phyloP scores from a whole-genome alignment of 768 basidiomycete genomes.

The Tulasnella sp. region DNA sequence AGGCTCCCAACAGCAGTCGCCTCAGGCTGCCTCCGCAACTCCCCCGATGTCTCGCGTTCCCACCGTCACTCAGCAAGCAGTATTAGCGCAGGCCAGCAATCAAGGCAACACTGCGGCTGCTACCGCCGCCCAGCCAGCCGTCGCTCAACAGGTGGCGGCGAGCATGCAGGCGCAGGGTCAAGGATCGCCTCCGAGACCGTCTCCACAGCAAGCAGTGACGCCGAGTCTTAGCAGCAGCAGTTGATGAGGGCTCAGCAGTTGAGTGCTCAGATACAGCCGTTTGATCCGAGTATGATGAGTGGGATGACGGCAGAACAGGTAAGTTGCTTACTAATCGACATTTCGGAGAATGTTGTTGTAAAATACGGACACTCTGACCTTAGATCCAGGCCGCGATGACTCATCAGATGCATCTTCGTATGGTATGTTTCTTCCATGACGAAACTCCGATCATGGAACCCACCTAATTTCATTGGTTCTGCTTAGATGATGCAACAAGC shows the following conservation, averaged over 20 bases:
- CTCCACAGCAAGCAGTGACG: not conserved
- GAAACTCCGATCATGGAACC: not conserved
- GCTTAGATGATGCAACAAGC: conserved; percentile 1
- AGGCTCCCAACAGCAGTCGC: not conserved
- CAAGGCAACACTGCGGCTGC: not conserved
- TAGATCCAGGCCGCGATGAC: not conserved
- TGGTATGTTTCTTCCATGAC: not conserved
- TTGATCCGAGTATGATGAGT: conserved; percentile 9
- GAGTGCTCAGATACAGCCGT: not conserved
- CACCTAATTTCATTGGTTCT: not conserved
- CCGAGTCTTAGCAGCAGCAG: not conserved
- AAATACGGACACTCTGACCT: not conserved
- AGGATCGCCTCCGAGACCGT: not conserved
- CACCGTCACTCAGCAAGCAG: conserved; percentile 3
- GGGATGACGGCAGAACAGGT: not conserved
- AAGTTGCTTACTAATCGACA: not conserved
- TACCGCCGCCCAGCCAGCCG: not conserved
- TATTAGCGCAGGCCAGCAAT: not conserved
- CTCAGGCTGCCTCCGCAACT: not conserved
- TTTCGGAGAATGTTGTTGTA: not conserved
- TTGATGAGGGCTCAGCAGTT: not conserved
- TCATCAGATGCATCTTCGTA: not conserved
- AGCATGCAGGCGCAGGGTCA: not conserved
- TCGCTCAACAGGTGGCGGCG: not conserved
- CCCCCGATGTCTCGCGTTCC: conserved; percentile 1